Evolutionary conservation across 139 green algal genomes (phyloP), one percentile per base, ranked within the genome.

Genomic region (Marvania coccoides): DNA sequence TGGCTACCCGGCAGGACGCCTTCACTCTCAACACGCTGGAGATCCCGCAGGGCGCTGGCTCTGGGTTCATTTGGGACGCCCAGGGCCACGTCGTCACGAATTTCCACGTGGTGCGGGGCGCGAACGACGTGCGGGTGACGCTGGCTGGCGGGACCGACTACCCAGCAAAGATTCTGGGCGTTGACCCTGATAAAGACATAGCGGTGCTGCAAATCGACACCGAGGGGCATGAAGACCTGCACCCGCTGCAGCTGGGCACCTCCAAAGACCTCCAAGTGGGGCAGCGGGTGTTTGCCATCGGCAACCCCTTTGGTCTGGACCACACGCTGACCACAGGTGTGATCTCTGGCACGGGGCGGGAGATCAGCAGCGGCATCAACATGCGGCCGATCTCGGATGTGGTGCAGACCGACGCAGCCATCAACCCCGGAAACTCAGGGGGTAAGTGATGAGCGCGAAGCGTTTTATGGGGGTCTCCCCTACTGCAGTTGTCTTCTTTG

Each of bases 391-490:
- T 81, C 34, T 48, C 74, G 57, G 72, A 76, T n/a, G 83, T 95
- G 2, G 89, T 96, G 26, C 90, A 96, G 69, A 96, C 86, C 2
- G 90, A 96, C 48, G 88, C 89, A 6, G 83, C 84, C 23, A 94
- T 95, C 81, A 95, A 95, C 70, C 85, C 84, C 59, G 79, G 84
- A n/a, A n/a, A n/a, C n/a, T n/a, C n/a, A n/a, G n/a, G n/a, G n/a
- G n/a, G n/a, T n/a, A n/a, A n/a, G n/a, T n/a, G n/a, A n/a, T n/a
- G n/a, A n/a, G n/a, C 38, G 12, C 10, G 10, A 46, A n/a, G 38
- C 10, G 12, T n/a, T 12, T n/a, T n/a, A n/a, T n/a, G n/a, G n/a
- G n/a, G n/a, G n/a, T n/a, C n/a, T n/a, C n/a, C n/a, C n/a, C n/a
- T n/a, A n/a, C n/a, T n/a, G n/a, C n/a, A n/a, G n/a, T n/a, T n/a